These are phyloP conservation scores for Fusarium sp. DNA, from an alignment of 2,329 filamentous ascomycete genomes.

Conservation along the genomic window DNA sequence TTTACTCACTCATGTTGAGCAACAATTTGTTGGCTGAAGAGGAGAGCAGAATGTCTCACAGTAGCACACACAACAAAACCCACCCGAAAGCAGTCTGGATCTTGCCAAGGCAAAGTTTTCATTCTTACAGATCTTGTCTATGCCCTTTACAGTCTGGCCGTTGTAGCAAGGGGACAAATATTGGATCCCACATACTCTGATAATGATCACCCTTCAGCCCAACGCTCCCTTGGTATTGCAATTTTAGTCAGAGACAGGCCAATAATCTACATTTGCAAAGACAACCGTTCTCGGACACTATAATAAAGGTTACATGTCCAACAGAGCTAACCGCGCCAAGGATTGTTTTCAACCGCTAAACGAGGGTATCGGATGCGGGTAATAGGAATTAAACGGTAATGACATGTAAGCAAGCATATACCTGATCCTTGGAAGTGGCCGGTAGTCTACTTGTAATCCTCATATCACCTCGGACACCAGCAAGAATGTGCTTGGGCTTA, in stretches of 20 bases:
- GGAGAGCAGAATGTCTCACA: conserved; percentile 34
- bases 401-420: not conserved
- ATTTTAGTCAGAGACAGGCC: not conserved
- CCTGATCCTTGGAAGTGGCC: not conserved
- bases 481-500: not conserved
- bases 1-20: not conserved
- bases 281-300: not conserved
- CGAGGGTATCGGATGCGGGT: not conserved
- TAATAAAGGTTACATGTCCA: not conserved
- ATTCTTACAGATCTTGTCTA: conserved; percentile 5
- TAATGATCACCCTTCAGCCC: not conserved
- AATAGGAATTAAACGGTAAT: not conserved
- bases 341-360: not conserved
- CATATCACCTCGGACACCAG: not conserved
- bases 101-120: not conserved
- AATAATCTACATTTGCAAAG: not conserved
- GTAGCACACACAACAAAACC: not conserved
- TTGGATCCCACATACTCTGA: conserved; percentile 2
- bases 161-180: not conserved
- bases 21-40: not conserved
- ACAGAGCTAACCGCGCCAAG: not conserved
- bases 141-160: conserved; percentile 12
- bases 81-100: conserved; percentile 7
- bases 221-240: conserved; percentile 6
- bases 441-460: not conserved